Base-by-base conservation (phyloP, 306 rosid genomes). In the Geum urbanum region DNA sequence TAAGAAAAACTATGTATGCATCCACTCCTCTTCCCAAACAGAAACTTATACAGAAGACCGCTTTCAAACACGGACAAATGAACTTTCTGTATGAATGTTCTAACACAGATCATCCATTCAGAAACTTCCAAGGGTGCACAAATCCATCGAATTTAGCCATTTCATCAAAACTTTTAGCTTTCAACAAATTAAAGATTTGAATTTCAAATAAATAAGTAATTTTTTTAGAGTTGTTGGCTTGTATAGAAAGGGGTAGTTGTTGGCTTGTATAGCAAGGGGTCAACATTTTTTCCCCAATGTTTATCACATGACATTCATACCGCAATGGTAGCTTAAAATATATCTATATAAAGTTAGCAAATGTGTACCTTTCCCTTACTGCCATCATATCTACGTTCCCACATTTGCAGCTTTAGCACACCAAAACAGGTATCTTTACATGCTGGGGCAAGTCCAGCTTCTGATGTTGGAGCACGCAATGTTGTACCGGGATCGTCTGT, bases 341-440 rank as follows among this genome's bases (percentile, higher is more conserved):
- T 54, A 18, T 53, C 13, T 53, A 19, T 18, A 32, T 49, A 4
- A 48, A 63, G 66, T 35, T 40, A 61, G 69, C 22, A 64, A 35
- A 1, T 35, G 2, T 49, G 62, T 63, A 92, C 98, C 96, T 92
- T 92, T 59, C 96, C 96, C 78, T 87, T 89, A 76, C 82, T 83
- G 77, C 96, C 97, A 79, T 88, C 96, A 51, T 66, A 78, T 81
- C 86, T 88, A 65, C 92, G 73, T 82, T 92, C 98, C 97, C 97
- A 92, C 22, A 90, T 50, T 72, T 81, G 78, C 65, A 92, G 72
- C 77, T 83, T 88, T 51, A 87, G 82, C 41, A 9, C 71, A 71
- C 91, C 91, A 69, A 77, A 85, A 73, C 96, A 92, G 61, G 97
- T 80, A 78, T 92, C 97, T 84, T 84, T 90, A 68, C 98, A 92